Conservation (phyloP, 495 filamentous ascomycete genomes). For the Talaromyces borbonicus region DNA sequence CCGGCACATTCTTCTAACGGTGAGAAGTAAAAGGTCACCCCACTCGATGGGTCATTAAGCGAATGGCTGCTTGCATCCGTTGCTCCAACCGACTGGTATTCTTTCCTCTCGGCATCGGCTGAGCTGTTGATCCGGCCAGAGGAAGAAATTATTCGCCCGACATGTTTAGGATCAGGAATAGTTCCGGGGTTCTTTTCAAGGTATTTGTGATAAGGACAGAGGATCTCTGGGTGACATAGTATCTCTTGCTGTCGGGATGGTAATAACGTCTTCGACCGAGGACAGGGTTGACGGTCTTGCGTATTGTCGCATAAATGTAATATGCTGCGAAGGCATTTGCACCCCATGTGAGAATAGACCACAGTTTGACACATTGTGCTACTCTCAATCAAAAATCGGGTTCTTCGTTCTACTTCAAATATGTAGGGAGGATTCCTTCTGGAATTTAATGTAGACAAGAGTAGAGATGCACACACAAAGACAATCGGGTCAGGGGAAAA, state of each 20-base stretch:
- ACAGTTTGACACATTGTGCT: neutral
- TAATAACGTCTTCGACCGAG: no score
- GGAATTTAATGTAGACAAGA: neutral
- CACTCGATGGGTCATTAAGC: neutral
- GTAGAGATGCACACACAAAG: neutral
- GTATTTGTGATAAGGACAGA: conserved; percentile 3
- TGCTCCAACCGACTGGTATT: neutral
- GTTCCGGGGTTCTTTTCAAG: neutral
- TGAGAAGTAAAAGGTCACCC: neutral
- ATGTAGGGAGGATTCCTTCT: no score
- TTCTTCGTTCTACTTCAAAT: no score
- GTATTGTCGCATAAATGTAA: neutral
- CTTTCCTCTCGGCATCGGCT: neutral
- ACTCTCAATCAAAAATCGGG: no score
- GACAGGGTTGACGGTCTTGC: neutral
- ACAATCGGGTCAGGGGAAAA: no score
- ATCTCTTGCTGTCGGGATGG: neutral
- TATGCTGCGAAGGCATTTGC: conserved; percentile 1
- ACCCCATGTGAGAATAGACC: neutral
- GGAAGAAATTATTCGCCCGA: neutral
- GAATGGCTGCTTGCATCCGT: neutral
- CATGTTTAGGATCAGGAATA: neutral
- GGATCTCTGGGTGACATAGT: no score
- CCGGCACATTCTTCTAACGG: neutral
- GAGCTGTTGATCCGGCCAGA: neutral